Evolutionary conservation across 1,284 basidiomycete genomes (phyloP).

Genomic region (Cutaneotrichosporon spelunceum): DNA sequence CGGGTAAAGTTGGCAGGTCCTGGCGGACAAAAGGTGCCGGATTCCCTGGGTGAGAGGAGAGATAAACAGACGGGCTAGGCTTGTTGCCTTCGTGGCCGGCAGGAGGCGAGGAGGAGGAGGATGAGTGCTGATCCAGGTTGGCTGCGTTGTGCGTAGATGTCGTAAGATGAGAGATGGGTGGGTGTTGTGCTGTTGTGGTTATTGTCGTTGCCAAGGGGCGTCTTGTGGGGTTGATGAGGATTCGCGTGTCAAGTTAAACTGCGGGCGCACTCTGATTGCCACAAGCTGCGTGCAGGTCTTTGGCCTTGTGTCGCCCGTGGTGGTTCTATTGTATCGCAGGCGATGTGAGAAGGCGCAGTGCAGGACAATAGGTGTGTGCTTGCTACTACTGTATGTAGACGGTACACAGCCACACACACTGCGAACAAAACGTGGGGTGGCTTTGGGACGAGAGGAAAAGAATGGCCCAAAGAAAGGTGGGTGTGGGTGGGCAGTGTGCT

Average conservation of each 20-base stretch:
- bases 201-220: background rate
- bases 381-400: background rate
- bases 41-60: background rate
- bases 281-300: background rate
- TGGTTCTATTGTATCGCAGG: background rate
- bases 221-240: background rate
- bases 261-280: background rate
- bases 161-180: background rate
- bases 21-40: background rate
- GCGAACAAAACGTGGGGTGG: background rate
- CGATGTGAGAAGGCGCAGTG: background rate
- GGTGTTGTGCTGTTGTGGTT: background rate
- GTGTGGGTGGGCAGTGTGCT: background rate
- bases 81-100: background rate
- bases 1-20: background rate
- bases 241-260: background rate
- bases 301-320: background rate
- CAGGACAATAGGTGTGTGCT: background rate
- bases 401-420: background rate
- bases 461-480: background rate
- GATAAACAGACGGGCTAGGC: background rate
- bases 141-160: background rate
- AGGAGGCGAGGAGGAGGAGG: constrained; percentile 3
- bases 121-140: constrained; percentile 6
- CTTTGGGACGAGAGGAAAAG: background rate